Conservation (phyloP, 2,329 filamentous ascomycete species). For the Didymellaceae sp. region DNA sequence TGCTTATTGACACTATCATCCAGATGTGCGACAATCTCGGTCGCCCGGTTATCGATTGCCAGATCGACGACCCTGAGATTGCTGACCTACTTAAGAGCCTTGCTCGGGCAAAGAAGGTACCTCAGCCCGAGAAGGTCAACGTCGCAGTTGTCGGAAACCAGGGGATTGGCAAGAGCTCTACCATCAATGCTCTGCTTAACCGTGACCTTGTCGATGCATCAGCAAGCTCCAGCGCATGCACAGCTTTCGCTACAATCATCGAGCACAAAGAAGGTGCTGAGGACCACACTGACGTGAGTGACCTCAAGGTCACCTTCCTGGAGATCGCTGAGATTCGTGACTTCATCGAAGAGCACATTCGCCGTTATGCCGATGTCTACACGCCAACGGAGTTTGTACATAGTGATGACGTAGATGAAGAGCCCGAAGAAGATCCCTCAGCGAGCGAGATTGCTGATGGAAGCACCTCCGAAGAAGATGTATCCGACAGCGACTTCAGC, state of each 20-base stretch:
- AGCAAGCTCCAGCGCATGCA: constrained; percentile 13
- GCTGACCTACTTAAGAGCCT: neutral
- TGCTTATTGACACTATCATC: neutral
- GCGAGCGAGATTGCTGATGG: neutral
- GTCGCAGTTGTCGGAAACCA: constrained; percentile 23
- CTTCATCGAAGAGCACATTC: constrained; percentile 17
- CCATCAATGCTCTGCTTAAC: constrained; percentile 19
- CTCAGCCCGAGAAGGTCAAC: neutral
- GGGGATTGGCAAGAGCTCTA: constrained; percentile 19
- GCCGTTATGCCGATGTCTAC: constrained; percentile 2
- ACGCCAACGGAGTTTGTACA: neutral
- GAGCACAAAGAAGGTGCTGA: constrained; percentile 12
- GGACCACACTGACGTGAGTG: constrained; percentile 13
- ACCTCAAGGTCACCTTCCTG: constrained; percentile 13
- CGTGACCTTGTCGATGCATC: constrained; percentile 13
- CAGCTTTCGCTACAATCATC: constrained; percentile 13
- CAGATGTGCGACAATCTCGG: constrained; percentile 11
- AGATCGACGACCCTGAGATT: neutral
- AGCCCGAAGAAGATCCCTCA: neutral
- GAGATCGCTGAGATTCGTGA: constrained; percentile 1
- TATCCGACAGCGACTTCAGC: neutral
- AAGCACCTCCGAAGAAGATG: neutral
- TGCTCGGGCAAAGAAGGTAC: neutral
- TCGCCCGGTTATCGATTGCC: neutral
- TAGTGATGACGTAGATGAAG: neutral